Conservation (phyloP, 306 rosid genomes). For the Casuarina glauca region DNA sequence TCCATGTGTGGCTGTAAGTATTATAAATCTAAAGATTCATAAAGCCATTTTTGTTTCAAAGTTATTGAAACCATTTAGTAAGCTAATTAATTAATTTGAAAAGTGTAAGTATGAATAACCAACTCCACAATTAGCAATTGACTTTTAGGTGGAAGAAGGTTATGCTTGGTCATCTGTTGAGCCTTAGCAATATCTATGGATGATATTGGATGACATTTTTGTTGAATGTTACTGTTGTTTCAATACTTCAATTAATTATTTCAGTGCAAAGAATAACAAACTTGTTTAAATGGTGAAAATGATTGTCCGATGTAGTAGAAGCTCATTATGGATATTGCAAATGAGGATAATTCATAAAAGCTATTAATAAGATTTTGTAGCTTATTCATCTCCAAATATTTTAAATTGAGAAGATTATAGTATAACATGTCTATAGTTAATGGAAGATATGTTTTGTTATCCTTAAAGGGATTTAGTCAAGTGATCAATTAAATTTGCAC, state of each 20-base stretch:
- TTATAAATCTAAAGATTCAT: background rate
- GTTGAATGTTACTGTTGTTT: background rate
- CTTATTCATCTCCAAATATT: background rate
- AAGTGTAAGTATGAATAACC: background rate
- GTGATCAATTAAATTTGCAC: background rate
- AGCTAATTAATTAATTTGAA: background rate
- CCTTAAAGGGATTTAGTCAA: background rate
- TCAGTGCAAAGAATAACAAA: background rate
- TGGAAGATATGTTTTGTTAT: background rate
- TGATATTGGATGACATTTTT: background rate
- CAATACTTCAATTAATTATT: background rate
- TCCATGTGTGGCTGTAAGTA: conserved; percentile 60
- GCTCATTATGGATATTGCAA: background rate
- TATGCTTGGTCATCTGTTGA: background rate
- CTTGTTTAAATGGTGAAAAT: background rate
- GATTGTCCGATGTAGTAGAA: background rate
- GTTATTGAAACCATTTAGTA: background rate
- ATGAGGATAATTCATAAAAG: background rate
- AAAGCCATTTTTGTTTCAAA: background rate
- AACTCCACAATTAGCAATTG: background rate
- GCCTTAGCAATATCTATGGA: background rate
- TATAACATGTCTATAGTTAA: background rate
- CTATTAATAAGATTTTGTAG: background rate
- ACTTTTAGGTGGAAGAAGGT: conserved; percentile 2
- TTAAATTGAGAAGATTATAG: background rate